Evolutionary conservation across 2,329 filamentous ascomycete species (phyloP), one percentile per base, ranked within the genome.

Genomic region (Ophiostoma sp.): DNA sequence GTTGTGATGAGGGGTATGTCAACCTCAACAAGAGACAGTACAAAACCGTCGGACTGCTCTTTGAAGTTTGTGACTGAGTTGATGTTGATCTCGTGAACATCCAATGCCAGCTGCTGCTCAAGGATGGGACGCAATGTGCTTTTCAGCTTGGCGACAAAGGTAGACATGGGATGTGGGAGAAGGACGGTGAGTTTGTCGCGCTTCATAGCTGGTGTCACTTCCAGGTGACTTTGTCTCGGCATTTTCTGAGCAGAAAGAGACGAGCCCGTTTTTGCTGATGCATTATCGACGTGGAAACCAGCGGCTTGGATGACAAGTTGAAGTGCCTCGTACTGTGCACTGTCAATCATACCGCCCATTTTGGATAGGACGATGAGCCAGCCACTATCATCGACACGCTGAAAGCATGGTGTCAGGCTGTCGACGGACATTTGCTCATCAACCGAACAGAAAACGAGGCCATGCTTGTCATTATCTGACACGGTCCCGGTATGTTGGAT

Each of bases 21-120:
- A 2, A 76, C 57, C 63, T 89, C 87, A 0, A 87, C 77, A 0
- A 89, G 80, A 0, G 87, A 86, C 7, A 89, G 79, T 31, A 84
- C 81, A 2, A 83, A 74, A 22, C 78, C 79, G 42, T 76, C 75
- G 8, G 77, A 73, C 4, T 76, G 72, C 2, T 42, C 22, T 0
- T 69, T 3, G 7, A 74, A 2, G 1, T 31, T 22, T 1, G 28
- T 3, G 15, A 73, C 5, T 1, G 31, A 39, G 2, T 68, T 55
- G 17, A 75, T 15, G 0, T 22, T 11, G 1, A 68, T 36, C 3
- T 75, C 74, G 6, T 22, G 9, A 5, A 74, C 45, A 2, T 64
- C 31, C 2, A 42, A 3, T 3, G 70, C 28, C 31, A 76, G 55
- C 17, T 45, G n/a, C 0, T 25, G 6, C 12, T 74, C 31, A 15